Evolutionary conservation across 495 filamentous ascomycete species (phyloP).

Genomic region (Talaromyces liani): DNA sequence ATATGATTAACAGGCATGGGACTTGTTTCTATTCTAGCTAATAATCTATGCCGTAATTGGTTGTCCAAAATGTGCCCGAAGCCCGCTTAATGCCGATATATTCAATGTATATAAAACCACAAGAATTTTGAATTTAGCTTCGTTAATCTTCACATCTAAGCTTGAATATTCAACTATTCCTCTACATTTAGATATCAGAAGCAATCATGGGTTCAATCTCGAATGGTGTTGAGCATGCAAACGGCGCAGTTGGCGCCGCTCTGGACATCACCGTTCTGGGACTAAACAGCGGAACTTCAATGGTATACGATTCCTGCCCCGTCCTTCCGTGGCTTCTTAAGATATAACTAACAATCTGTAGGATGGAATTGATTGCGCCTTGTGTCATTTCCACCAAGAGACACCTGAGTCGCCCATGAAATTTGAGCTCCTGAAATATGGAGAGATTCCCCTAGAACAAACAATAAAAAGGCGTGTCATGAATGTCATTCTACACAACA

Average conservation of each 20-base stretch:
- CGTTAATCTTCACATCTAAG: not conserved
- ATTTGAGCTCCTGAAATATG: constrained; percentile 36
- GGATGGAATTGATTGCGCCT: constrained; percentile 45
- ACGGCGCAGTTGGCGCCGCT: not conserved
- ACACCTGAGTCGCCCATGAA: constrained; percentile 41
- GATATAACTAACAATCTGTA: constrained; percentile 4
- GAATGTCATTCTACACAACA: constrained; percentile 46
- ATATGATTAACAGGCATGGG: not conserved
- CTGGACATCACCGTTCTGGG: constrained; percentile 43
- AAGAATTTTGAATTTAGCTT: not conserved
- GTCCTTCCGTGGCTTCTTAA: too few species aligned
- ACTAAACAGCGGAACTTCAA: constrained; percentile 39
- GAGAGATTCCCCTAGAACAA: constrained; percentile 39
- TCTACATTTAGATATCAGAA: not conserved
- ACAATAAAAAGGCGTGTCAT: constrained; percentile 48
- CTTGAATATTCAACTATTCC: not conserved
- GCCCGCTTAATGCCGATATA: not conserved
- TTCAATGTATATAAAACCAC: not conserved
- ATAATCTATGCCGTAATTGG: not conserved
- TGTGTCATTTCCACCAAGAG: constrained; percentile 43
- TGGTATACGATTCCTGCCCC: constrained; percentile 13
- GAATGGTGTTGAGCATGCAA: not conserved
- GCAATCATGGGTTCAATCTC: constrained; percentile 11
- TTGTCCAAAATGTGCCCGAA: not conserved
- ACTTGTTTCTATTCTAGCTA: not conserved